Evolutionary conservation across 176 grass and related monocot genomes (phyloP), one percentile per base, ranked within the genome.

Genomic region (Oryza meridionalis): DNA sequence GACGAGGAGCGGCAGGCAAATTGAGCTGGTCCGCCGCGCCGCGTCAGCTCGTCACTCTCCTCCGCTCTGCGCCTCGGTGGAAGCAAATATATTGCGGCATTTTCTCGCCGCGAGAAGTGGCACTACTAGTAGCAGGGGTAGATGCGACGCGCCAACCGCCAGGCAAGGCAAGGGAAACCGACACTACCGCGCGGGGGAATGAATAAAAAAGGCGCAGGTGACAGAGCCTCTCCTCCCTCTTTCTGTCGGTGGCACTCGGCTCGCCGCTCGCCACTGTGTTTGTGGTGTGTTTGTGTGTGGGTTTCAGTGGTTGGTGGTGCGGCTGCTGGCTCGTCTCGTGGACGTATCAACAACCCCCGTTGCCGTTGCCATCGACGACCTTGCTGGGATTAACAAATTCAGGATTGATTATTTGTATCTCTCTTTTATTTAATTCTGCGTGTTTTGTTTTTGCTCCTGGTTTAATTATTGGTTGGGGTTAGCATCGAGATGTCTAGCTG

Each of bases 71-170:
- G 37, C 76, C 70, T 77, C 43, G 77, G 9, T 65, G 73, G 78
- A 33, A 77, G 19, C 19, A 7, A 49, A 17, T 85, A 81, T 85
- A 70, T 71, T 3, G 87, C 22, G 40, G 51, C 53, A 0, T 58
- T 29, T 40, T 37, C 58, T 80, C 31, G 73, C 64, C 55, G 42
- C 58, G 77, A 77, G 29, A 35, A 21, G 69, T 1, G 16, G 51
- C 19, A 16, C 9, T 40, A 38, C 5, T 38, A 7, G 37, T 38
- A 38, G 37, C 1, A 7, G 37, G n/a, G 27, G 75, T 19, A 26
- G 82, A 89, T 44, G 88, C 15, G 88, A 89, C 83, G 3, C 32
- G 66, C 31, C 78, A 90, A 90, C 83, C 24, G 10, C 71, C 72
- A 12, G 4, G 0, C n/a, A 3, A 62, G 75, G 35, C 46, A 21